These are phyloP conservation scores for Zostera marina DNA, from an alignment of 116 monocot genomes.

Conservation along the genomic window DNA sequence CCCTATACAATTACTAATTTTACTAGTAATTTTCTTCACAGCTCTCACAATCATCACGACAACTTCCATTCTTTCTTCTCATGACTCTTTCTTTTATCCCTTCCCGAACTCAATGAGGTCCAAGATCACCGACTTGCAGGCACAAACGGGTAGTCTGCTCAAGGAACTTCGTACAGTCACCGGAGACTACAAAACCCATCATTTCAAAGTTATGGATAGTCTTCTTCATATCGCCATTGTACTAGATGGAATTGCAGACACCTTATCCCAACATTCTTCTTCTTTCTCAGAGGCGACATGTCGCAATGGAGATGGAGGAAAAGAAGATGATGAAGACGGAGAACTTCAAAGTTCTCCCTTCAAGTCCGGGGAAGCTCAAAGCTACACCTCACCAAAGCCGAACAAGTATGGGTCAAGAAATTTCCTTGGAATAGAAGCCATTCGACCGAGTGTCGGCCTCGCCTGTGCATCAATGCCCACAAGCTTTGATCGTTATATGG, in stretches of 20 bases:
- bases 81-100: neutral
- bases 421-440: conserved; percentile 1
- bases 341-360: neutral
- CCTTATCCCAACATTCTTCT: neutral
- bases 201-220: neutral
- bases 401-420: conserved; percentile 3
- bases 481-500: conserved; percentile 11
- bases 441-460: conserved; percentile 6
- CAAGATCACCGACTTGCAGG: neutral
- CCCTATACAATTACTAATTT: no score
- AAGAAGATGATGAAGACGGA: neutral
- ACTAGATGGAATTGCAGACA: neutral
- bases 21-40: neutral
- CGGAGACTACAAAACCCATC: neutral
- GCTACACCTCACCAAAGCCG: conserved; percentile 7
- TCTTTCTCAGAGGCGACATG: neutral
- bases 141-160: neutral
- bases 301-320: neutral
- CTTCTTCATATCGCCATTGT: neutral
- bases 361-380: neutral
- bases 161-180: neutral
- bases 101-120: neutral
- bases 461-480: conserved; percentile 1
- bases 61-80: neutral
- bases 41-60: conserved; percentile 1